Base-by-base conservation (phyloP, 129 eudicot species). In the Deinandra increscens region DNA sequence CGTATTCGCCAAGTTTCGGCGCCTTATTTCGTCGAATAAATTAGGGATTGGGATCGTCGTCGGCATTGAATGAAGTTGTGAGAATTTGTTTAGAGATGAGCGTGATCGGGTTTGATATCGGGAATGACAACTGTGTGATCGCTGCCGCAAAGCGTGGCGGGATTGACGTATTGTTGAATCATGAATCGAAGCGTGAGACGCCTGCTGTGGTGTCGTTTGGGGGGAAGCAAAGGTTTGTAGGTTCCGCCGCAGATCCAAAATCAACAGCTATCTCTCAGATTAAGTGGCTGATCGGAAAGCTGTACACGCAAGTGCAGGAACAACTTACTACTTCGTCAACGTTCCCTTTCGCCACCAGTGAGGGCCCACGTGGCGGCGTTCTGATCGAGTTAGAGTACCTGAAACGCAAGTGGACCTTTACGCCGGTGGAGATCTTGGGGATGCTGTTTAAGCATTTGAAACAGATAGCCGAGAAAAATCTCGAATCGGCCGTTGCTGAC, bases 201-300 rank as follows among this genome's bases (percentile, higher is more conserved):
- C 95, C 91, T 2, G 76, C 84, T 29, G 87, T 91, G 66, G 94
- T 86, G 38, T 91, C 98, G 10, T 91, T 91, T 66, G 96, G 94
- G 9, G 87, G 86, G 70, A 88, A 84, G 61, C 95, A 91, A 66
- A 77, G 95, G 82, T 86, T 84, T 42, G 42, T 91, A 7, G 96
- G 97, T 6, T 68, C 86, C 23, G 91, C 97, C 0, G 81, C 72
- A 82, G 73, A 86, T 78, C 96, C 95, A 5, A 84, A 70, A 70
- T 86, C 96, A 0, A 88, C 96, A 0, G 86, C 96, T 3, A 81
- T 91, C 41, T 82, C 86, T 36, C 98, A 91, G 75, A 70, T 91
- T 33, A 91, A 91, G 80, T 84, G 96, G 50, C 53, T 91, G 81
- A 77, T 91, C 12, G 98, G 98, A 20, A 74, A 79, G 41, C 55